Evolutionary conservation across 2,329 filamentous ascomycete genomes (phyloP).

Genomic region (Hansfordia pulvinata): DNA sequence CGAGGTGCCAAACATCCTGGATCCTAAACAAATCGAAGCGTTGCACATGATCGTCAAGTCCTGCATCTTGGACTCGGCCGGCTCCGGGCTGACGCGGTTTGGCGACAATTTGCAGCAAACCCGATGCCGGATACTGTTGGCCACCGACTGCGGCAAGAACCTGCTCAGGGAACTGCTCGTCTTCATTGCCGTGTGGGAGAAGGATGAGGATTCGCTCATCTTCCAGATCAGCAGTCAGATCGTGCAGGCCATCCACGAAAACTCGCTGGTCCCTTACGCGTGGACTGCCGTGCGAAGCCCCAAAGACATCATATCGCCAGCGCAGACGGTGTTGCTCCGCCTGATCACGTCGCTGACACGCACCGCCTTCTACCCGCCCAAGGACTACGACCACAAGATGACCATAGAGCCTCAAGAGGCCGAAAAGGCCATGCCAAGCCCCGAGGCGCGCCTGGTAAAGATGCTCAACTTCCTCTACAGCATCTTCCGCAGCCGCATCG

Average conservation of each 20-base stretch:
- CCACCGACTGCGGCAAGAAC: constrained; percentile 81
- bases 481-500: constrained; percentile 82
- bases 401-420: constrained; percentile 10
- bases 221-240: constrained; percentile 96
- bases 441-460: constrained; percentile 41
- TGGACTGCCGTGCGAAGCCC: constrained; percentile 85
- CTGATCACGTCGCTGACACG: constrained; percentile 84
- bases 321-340: constrained; percentile 84
- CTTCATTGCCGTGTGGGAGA: constrained; percentile 94
- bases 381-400: constrained; percentile 20
- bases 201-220: constrained; percentile 84
- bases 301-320: constrained; percentile 92
- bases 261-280: constrained; percentile 78
- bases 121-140: constrained; percentile 77
- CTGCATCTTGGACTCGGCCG: constrained; percentile 74
- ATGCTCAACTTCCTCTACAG: constrained; percentile 82
- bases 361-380: constrained; percentile 26
- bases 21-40: constrained; percentile 90
- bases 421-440: constrained; percentile 25
- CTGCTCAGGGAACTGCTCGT: constrained; percentile 82
- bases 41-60: constrained; percentile 96
- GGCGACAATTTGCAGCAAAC: constrained; percentile 83
- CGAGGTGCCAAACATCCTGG: constrained; percentile 86
- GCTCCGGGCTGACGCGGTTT: constrained; percentile 50
- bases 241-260: constrained; percentile 82